These are phyloP conservation scores for Oenanthe sinensis DNA, from an alignment of 129 eudicot genomes.

Conservation along the genomic window DNA sequence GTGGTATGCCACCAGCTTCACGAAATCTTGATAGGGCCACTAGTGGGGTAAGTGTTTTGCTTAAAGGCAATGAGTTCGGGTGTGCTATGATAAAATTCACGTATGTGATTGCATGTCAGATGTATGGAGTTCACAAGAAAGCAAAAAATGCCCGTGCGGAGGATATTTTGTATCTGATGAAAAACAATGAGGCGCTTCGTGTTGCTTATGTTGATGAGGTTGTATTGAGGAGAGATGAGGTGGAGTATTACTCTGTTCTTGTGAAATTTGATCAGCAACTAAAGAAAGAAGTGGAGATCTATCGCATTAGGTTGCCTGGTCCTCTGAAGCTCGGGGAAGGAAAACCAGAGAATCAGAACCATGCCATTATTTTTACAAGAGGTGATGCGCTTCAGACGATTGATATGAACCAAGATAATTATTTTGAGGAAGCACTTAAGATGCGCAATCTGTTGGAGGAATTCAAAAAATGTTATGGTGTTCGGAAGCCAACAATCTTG, in stretches of 20 bases:
- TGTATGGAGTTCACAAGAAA: conserved; percentile 69
- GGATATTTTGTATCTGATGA: conserved; percentile 69
- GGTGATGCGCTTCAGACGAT: conserved; percentile 94
- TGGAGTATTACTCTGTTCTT: conserved; percentile 71
- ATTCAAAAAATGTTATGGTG: conserved; percentile 50
- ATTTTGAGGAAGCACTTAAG: conserved; percentile 84
- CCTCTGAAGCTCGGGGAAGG: conserved; percentile 92
- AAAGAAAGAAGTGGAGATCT: conserved; percentile 71
- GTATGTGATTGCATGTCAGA: conserved; percentile 84
- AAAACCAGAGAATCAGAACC: conserved; percentile 94
- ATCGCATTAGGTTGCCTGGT: conserved; percentile 74
- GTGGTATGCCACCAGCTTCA: conserved; percentile 24
- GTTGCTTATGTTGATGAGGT: conserved; percentile 93
- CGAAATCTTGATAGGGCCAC: conserved; percentile 42
- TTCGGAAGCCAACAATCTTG: conserved; percentile 76
- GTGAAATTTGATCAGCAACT: conserved; percentile 64
- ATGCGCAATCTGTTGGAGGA: conserved; percentile 88
- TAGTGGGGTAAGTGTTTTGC: conserved; percentile 39
- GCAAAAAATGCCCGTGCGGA: conserved; percentile 68
- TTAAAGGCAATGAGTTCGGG: conserved; percentile 67
- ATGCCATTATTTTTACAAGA: conserved; percentile 80
- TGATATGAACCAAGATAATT: conserved; percentile 90
- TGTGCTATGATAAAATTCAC: conserved; percentile 69
- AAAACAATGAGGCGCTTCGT: conserved; percentile 84
- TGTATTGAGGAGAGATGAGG: conserved; percentile 45